A percentile compares a stretch with the other conserved stretches of the same genome.
These are phyloP conservation scores for Porogramme epimiltina DNA, from an alignment of 1,284 basidiomycete species.

Conservation along the genomic window DNA sequence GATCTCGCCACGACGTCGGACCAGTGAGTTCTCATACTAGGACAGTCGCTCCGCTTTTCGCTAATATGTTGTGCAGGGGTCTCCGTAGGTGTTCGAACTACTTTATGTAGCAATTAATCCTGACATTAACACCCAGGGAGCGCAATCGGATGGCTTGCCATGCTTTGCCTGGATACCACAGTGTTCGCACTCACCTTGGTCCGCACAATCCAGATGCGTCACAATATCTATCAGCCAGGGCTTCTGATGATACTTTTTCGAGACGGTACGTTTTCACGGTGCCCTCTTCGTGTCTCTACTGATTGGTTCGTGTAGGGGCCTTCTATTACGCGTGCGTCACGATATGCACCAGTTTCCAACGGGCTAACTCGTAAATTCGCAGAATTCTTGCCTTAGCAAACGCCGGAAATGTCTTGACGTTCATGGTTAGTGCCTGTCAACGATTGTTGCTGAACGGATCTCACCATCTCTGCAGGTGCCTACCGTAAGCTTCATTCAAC, in stretches of 20 bases:
- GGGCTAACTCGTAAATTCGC: no score
- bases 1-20: conserved; percentile 2
- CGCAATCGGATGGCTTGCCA: conserved; percentile 8
- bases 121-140: conserved; percentile 1
- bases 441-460: background rate
- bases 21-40: conserved; percentile 6
- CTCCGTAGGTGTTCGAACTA: conserved; percentile 6
- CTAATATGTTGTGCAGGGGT: background rate
- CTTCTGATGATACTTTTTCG: conserved; percentile 13
- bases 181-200: conserved; percentile 13
- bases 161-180: conserved; percentile 15
- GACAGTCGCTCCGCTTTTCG: no score
- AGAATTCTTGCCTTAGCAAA: conserved; percentile 20
- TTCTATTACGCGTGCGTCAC: conserved; percentile 15
- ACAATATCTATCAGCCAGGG: background rate
- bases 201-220: conserved; percentile 7
- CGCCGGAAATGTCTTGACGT: conserved; percentile 23
- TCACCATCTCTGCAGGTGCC: background rate
- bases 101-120: background rate
- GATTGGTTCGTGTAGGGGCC: conserved; percentile 4
- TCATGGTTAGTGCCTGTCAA: conserved; percentile 16
- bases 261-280: conserved; percentile 9
- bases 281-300: background rate
- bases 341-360: background rate
- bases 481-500: background rate